Percentiles rank a stretch among this genome's conserved stretches.
These are phyloP conservation scores for Pythium aquatile DNA, from an alignment of 352 stramenopile genomes.

Conservation along the genomic window DNA sequence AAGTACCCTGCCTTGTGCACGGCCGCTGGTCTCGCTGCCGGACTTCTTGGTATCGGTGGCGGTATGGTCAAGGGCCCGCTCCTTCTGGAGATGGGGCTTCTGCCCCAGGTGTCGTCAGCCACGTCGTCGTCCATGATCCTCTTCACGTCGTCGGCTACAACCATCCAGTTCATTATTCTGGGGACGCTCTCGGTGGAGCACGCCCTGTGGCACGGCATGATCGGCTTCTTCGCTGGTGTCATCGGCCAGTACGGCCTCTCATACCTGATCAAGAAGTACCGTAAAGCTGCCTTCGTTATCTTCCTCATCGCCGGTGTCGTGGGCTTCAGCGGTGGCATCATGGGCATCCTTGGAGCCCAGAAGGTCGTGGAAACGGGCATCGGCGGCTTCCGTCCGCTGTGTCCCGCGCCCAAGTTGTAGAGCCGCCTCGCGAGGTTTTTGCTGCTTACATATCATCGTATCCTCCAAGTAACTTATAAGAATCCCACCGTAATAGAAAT, in stretches of 20 bases:
- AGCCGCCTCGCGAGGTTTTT: neutral
- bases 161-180: slow-evolving; percentile 94
- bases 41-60: slow-evolving; percentile 85
- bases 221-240: slow-evolving; percentile 91
- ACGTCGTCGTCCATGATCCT: slow-evolving; percentile 93
- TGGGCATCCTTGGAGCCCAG: slow-evolving; percentile 62
- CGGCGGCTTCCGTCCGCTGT: slow-evolving; percentile 71
- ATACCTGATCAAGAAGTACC: slow-evolving; percentile 91
- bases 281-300: slow-evolving; percentile 79
- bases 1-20: slow-evolving; percentile 78
- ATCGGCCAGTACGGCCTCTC: slow-evolving; percentile 91
- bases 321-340: slow-evolving; percentile 66
- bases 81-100: slow-evolving; percentile 87
- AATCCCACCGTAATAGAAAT: neutral
- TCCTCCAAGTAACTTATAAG: slow-evolving; percentile 13
- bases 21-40: slow-evolving; percentile 65
- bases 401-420: slow-evolving; percentile 22
- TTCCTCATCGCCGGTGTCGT: slow-evolving; percentile 74
- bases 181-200: slow-evolving; percentile 91
- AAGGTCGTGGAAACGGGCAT: slow-evolving; percentile 66
- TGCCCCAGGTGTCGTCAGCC: slow-evolving; percentile 84
- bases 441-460: neutral
- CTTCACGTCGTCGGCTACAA: slow-evolving; percentile 94
- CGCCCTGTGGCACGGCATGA: slow-evolving; percentile 83
- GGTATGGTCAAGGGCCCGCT: slow-evolving; percentile 91